Evolutionary conservation across 108 stramenopile species (phyloP).

Genomic region (Ochromonas danica): DNA sequence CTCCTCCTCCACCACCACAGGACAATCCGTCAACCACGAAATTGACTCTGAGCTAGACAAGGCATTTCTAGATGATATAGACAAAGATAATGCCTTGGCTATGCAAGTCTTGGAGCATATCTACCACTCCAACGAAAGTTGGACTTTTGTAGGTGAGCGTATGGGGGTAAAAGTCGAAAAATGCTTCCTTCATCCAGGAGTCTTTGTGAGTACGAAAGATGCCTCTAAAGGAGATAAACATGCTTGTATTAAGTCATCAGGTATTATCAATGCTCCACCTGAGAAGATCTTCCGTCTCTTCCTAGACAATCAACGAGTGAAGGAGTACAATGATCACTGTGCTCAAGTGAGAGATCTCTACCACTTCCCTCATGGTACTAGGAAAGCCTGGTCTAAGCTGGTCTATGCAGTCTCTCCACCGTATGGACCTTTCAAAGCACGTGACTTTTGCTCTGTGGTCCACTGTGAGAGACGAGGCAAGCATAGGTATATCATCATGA

Average conservation of each 20-base stretch:
- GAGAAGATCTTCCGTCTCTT: constrained; percentile 16
- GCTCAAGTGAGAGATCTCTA: not conserved
- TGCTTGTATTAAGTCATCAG: not conserved
- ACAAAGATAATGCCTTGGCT: not conserved
- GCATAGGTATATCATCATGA: not conserved
- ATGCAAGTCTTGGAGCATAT: not conserved
- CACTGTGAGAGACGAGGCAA: not conserved
- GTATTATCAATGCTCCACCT: constrained; percentile 22
- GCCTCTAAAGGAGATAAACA: not conserved
- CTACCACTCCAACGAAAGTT: not conserved
- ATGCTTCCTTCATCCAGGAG: not conserved
- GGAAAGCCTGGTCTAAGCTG: constrained; percentile 7
- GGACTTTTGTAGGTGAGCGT: not conserved
- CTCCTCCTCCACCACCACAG: too few species aligned
- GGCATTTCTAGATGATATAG: not conserved
- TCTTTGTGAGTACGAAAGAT: not conserved
- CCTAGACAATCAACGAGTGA: constrained; percentile 25
- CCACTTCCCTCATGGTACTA: not conserved
- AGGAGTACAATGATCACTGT: constrained; percentile 39
- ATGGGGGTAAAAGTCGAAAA: not conserved
- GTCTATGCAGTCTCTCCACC: constrained; percentile 11
- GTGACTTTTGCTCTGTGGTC: constrained; percentile 37
- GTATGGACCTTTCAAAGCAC: constrained; percentile 33
- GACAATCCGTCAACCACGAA: too few species aligned
- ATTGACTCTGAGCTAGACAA: too few species aligned